Evolutionary conservation across 176 grass and related monocot genomes (phyloP).

Genomic region (Otatea glauca): DNA sequence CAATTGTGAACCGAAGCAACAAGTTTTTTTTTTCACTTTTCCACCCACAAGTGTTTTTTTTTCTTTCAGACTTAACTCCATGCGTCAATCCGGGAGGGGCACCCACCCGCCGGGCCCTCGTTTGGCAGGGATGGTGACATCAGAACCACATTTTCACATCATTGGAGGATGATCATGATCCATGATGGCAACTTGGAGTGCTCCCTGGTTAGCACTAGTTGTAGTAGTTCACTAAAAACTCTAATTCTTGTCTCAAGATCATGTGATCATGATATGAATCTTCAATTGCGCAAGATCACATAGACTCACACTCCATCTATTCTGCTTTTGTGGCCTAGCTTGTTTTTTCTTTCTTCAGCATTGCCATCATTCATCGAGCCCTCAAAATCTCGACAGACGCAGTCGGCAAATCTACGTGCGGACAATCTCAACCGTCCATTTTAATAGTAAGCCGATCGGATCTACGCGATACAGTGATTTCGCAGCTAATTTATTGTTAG

Average conservation of each 20-base stretch:
- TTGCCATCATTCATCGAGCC: background rate
- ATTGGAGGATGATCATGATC: constrained; percentile 27
- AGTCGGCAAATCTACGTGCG: too few species aligned
- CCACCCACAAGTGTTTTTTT: too few species aligned
- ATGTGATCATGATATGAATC: background rate
- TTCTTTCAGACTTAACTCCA: too few species aligned
- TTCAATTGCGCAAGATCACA: background rate
- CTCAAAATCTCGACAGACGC: background rate
- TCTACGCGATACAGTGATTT: too few species aligned
- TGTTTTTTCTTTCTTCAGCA: background rate
- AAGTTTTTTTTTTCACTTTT: too few species aligned
- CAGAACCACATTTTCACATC: constrained; percentile 33
- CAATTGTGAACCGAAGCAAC: too few species aligned
- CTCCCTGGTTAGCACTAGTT: constrained; percentile 24
- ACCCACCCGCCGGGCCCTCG: background rate
- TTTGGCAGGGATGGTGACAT: constrained; percentile 44
- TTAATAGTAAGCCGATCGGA: too few species aligned
- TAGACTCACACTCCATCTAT: too few species aligned
- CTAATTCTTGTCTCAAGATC: background rate
- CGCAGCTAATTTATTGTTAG: too few species aligned
- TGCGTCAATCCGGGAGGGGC: background rate
- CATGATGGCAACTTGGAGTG: constrained; percentile 8
- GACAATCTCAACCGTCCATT: too few species aligned
- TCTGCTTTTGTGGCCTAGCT: background rate
- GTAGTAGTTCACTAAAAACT: too few species aligned